Evolutionary conservation across 345 rosid genomes (phyloP), one percentile per base, ranked within the genome.

Genomic region (Carallia brachiata): DNA sequence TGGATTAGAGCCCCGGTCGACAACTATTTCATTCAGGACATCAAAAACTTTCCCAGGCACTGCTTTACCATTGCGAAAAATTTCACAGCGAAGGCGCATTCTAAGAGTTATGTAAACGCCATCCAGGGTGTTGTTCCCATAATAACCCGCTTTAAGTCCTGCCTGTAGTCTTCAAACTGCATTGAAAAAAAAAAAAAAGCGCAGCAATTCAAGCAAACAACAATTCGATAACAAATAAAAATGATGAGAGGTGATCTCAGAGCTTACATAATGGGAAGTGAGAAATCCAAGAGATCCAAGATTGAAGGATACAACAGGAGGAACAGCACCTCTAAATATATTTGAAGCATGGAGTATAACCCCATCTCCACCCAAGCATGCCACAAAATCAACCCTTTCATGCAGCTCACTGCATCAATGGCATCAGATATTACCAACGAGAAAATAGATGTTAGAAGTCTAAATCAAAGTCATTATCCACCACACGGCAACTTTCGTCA

Each of bases 221-320:
- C 15, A 54, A 27, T 36, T 7, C 40, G 62, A 77, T n/a, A 34
- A 68, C 56, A 65, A 53, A 27, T 27, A 61, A 60, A 13, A 63
- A 40, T 39, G 48, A 66, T 17, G 39, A 36, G n/a, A 70, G 17
- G 63, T 27, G 61, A 68, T 66, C 63, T 37, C 7, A 28, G 68
- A 76, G 76, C 93, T 82, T 83, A 90, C 98, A 55, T 74, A 76
- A 75, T 94, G 98, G 30, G 98, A 90, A 62, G 98, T 90, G 71
- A 94, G 96, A 81, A 94, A 94, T 78, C 98, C 98, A 78, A 91
- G 95, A 62, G 98, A 94, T 63, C 98, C 98, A 48, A 94, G 96
- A 77, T 91, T 94, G 70, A 94, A 94, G 54, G 98, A 91, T 53
- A 94, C 96, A 65, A 94, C 97, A 23, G 98, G 98, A 44, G 97